Evolutionary conservation across 768 basidiomycete species (phyloP).

Genomic region (Rhodotorula paludigena): DNA sequence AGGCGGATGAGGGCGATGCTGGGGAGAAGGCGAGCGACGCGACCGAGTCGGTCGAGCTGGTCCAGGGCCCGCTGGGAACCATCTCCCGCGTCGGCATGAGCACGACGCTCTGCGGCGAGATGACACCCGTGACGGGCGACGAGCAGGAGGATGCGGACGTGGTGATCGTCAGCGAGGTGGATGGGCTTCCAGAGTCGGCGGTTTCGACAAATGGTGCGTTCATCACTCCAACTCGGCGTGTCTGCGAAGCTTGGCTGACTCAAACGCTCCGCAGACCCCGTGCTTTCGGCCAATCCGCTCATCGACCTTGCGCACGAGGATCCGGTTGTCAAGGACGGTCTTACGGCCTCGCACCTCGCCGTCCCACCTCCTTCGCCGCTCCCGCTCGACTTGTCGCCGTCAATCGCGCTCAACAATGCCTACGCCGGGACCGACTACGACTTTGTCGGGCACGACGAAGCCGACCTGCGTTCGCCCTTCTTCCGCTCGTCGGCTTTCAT

Average conservation of each 20-base stretch:
- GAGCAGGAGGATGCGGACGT: slow-evolving; percentile 13
- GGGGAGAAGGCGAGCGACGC: not conserved
- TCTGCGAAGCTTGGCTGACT: not conserved
- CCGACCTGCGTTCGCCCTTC: slow-evolving; percentile 13
- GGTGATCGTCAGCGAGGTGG: slow-evolving; percentile 1
- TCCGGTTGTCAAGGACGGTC: not conserved
- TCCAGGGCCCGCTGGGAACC: slow-evolving; percentile 14
- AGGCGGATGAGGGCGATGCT: not conserved
- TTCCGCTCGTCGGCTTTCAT: not conserved
- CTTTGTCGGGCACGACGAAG: slow-evolving; percentile 35
- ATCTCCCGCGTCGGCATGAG: slow-evolving; percentile 35
- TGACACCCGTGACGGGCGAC: not conserved
- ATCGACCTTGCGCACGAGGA: not conserved
- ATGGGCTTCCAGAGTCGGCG: too few species aligned
- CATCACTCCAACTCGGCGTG: too few species aligned
- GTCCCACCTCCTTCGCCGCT: slow-evolving; percentile 33
- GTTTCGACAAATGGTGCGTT: too few species aligned
- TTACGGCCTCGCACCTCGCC: not conserved
- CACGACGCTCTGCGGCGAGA: slow-evolving; percentile 31
- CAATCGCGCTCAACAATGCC: slow-evolving; percentile 10
- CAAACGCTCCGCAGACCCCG: not conserved
- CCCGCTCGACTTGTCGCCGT: slow-evolving; percentile 29
- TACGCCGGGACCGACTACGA: slow-evolving; percentile 31
- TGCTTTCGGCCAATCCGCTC: not conserved
- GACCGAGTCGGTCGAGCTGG: not conserved